phyloP scores from a whole-genome alignment of 2,329 filamentous ascomycete genomes.

The Fusarium penzigii region DNA sequence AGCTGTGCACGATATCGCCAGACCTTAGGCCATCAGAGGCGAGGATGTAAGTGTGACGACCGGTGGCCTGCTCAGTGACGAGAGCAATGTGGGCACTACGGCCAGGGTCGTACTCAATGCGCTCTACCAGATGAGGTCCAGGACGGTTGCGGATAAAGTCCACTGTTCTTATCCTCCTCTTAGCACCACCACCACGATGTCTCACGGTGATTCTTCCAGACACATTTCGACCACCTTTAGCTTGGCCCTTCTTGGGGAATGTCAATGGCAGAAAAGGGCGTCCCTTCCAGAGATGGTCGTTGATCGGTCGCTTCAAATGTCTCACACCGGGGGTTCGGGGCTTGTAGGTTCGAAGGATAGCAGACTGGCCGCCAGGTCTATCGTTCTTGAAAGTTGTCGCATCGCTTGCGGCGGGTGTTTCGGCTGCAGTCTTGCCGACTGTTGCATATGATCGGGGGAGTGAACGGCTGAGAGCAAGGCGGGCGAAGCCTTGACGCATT shows the following conservation, averaged over 20 bases:
- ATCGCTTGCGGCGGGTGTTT: slow-evolving; percentile 22
- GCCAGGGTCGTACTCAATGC: slow-evolving; percentile 95
- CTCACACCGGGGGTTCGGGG: slow-evolving; percentile 90
- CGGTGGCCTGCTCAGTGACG: slow-evolving; percentile 71
- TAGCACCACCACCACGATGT: slow-evolving; percentile 89
- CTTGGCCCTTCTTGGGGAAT: slow-evolving; percentile 88
- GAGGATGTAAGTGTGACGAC: slow-evolving; percentile 84
- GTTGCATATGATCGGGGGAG: slow-evolving; percentile 35
- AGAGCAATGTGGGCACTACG: slow-evolving; percentile 92
- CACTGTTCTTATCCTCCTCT: slow-evolving; percentile 86
- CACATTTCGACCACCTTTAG: slow-evolving; percentile 89
- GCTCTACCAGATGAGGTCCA: slow-evolving; percentile 84
- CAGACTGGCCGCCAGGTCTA: slow-evolving; percentile 34
- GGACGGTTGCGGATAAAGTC: slow-evolving; percentile 81
- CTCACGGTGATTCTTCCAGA: slow-evolving; percentile 83
- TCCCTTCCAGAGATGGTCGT: slow-evolving; percentile 97
- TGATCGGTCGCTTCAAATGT: slow-evolving; percentile 88
- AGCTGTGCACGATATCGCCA: slow-evolving; percentile 91
- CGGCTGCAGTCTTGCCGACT: slow-evolving; percentile 19
- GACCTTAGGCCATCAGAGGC: slow-evolving; percentile 93
- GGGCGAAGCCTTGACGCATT: slow-evolving; percentile 31
- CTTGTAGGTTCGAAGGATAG: slow-evolving; percentile 79
- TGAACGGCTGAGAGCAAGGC: slow-evolving; percentile 29
- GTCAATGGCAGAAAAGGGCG: slow-evolving; percentile 81
- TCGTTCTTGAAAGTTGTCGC: slow-evolving; percentile 19